Evolutionary conservation across 1,139 yeast species (phyloP).

Genomic region (Pichia sp.): DNA sequence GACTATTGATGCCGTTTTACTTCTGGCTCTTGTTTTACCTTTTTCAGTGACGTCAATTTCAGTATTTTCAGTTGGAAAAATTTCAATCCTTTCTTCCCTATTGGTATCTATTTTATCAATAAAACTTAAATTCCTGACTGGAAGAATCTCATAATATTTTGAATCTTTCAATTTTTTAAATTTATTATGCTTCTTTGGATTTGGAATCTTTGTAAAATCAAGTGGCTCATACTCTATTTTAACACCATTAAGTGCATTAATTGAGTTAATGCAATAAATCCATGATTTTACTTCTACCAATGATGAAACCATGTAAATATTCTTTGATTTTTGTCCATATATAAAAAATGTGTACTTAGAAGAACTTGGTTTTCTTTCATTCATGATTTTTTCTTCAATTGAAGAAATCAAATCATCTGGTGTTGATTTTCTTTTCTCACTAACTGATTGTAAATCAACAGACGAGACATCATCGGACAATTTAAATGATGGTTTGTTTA

Average conservation of each 20-base stretch:
- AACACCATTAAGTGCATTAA: constrained; percentile 41
- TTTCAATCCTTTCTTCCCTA: not conserved
- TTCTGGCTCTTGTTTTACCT: constrained; percentile 1
- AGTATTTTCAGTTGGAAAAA: not conserved
- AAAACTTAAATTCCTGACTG: not conserved
- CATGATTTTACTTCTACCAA: constrained; percentile 43
- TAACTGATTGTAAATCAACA: not conserved
- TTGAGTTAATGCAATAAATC: constrained; percentile 49
- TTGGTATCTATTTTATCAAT: not conserved
- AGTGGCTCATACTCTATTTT: constrained; percentile 22
- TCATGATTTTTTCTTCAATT: not conserved
- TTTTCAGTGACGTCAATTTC: not conserved
- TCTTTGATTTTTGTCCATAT: constrained; percentile 34
- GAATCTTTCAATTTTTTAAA: not conserved
- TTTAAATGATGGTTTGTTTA: not conserved
- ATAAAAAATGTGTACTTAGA: constrained; percentile 28
- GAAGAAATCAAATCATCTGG: not conserved
- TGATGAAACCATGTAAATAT: constrained; percentile 28
- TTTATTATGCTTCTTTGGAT: not conserved
- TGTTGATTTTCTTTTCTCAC: not conserved
- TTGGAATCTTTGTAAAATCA: constrained; percentile 3
- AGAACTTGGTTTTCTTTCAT: not conserved
- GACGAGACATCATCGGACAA: not conserved
- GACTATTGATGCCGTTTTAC: constrained; percentile 6
- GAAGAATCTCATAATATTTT: constrained; percentile 12